phyloP scores from a whole-genome alignment of 2,329 filamentous ascomycete genomes.

The Botrytis elliptica region DNA sequence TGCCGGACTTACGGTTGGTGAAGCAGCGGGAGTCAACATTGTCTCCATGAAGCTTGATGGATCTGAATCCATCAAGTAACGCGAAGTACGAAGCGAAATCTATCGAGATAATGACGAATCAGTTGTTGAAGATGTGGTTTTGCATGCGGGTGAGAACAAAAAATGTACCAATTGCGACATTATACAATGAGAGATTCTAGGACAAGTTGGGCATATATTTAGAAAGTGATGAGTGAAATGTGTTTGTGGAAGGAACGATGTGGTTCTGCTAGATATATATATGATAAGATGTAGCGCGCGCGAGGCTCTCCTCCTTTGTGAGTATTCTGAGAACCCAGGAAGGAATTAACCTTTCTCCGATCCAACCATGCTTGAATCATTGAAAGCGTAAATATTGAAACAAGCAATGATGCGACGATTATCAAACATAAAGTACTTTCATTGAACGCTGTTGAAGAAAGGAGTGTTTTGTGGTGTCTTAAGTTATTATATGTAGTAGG shows the following conservation, averaged over 20 bases:
- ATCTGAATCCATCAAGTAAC: background rate
- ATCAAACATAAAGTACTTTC: background rate
- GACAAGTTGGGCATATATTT: background rate
- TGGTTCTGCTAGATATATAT: background rate
- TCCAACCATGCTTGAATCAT: background rate
- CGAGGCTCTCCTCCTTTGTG: background rate
- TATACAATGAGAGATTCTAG: background rate
- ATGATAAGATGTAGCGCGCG: background rate
- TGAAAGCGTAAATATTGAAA: background rate
- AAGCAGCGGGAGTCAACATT: background rate
- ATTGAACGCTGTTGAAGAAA: background rate
- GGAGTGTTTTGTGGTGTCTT: background rate
- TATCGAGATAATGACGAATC: background rate
- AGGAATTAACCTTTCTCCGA: background rate
- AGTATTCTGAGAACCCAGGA: background rate
- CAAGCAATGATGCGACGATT: background rate
- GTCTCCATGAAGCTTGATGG: conserved; percentile 1
- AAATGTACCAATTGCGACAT: background rate
- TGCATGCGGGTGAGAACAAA: background rate
- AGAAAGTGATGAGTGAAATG: background rate
- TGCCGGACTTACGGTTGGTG: conserved; percentile 5
- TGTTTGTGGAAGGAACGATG: background rate
- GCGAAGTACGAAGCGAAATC: background rate
- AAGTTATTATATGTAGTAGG: background rate
- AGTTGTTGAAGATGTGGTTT: background rate